phyloP scores from a whole-genome alignment of 306 rosid species.

The Rosa multiflora region DNA sequence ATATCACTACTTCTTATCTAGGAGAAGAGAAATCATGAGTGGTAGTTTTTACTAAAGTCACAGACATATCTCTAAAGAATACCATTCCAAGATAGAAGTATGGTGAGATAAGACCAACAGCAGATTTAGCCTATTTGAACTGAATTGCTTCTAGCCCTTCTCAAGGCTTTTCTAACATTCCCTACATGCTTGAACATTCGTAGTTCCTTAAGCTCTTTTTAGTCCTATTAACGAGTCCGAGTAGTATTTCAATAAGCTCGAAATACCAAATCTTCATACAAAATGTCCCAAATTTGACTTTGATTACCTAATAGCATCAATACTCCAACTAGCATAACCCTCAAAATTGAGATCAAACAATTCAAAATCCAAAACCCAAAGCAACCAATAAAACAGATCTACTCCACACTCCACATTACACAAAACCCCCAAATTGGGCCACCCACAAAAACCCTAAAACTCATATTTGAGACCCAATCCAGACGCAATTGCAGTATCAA shows the following conservation, averaged over 20 bases:
- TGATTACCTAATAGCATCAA: background rate
- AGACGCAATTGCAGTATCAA: background rate
- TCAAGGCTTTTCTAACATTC: background rate
- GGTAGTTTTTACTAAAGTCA: background rate
- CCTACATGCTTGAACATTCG: background rate
- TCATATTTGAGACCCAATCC: background rate
- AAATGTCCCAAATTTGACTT: background rate
- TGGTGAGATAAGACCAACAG: background rate
- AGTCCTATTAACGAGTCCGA: background rate
- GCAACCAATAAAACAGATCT: background rate
- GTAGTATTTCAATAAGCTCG: background rate
- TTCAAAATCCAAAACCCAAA: background rate
- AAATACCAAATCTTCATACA: background rate
- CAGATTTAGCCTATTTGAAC: background rate
- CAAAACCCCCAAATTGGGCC: background rate
- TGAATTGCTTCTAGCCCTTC: background rate
- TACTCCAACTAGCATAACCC: background rate
- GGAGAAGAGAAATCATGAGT: background rate
- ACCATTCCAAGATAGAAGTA: background rate
- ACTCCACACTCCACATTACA: background rate
- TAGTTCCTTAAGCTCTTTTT: background rate
- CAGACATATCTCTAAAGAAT: background rate
- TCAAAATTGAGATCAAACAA: background rate
- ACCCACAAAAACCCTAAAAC: background rate
- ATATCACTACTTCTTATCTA: background rate